These are phyloP conservation scores for Suillus lakei DNA, from an alignment of 768 basidiomycete species.

Conservation along the genomic window DNA sequence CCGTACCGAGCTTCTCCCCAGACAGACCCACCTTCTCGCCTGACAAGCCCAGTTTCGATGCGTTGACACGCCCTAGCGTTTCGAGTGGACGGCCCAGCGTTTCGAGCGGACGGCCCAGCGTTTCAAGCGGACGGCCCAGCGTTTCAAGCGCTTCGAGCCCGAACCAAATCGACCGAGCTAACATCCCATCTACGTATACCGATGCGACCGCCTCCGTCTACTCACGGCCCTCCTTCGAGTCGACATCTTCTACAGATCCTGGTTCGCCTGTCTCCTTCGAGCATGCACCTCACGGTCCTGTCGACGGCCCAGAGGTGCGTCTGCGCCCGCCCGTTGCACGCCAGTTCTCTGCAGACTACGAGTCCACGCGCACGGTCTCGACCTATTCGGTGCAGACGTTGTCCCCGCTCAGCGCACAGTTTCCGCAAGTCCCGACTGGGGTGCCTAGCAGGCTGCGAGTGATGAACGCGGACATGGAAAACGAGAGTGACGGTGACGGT, in stretches of 20 bases:
- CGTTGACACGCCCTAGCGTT: neutral
- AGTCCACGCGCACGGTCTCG: conserved; percentile 17
- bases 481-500: neutral
- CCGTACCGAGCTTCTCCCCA: conserved; percentile 25
- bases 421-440: conserved; percentile 36
- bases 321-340: conserved; percentile 25
- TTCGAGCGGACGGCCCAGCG: conserved; percentile 15
- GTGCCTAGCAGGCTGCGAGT: conserved; percentile 34
- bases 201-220: conserved; percentile 6
- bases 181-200: conserved; percentile 1
- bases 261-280: neutral
- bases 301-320: conserved; percentile 18
- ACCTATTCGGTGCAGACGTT: conserved; percentile 19
- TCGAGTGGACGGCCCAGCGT: conserved; percentile 15
- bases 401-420: conserved; percentile 32
- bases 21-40: conserved; percentile 26
- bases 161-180: neutral
- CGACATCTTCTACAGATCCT: conserved; percentile 14
- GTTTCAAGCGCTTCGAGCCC: neutral
- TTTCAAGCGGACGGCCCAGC: conserved; percentile 16
- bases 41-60: conserved; percentile 16
- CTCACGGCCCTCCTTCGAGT: conserved; percentile 32
- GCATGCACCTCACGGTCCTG: neutral
- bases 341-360: conserved; percentile 23
- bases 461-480: conserved; percentile 23